A percentile compares a stretch with the other conserved stretches of the same genome.
Evolutionary conservation across 208 protist genomes (phyloP).

Genomic region (Hexamita inflata): DNA sequence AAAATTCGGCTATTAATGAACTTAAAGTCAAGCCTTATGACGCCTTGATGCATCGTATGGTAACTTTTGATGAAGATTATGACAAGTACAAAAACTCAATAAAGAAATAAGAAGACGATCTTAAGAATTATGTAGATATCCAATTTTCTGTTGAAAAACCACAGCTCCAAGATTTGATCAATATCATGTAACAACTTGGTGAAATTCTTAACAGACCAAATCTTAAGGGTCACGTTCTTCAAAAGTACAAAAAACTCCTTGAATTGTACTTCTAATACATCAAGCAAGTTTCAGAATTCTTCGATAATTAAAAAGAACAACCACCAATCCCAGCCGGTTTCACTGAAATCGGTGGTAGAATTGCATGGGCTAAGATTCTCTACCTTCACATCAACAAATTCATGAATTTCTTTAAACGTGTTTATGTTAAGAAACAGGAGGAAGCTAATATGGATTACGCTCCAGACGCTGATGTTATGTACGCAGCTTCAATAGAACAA

Average conservation of each 20-base stretch:
- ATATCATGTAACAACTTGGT: slow-evolving; percentile 72
- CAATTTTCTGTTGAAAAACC: slow-evolving; percentile 74
- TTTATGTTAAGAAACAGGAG: slow-evolving; percentile 2
- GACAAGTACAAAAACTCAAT: slow-evolving; percentile 75
- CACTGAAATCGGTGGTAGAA: neutral
- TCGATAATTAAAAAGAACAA: neutral
- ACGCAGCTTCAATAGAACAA: too few relatives aligned
- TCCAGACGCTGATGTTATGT: too few relatives aligned
- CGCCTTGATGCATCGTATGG: slow-evolving; percentile 72
- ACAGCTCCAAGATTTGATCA: slow-evolving; percentile 68
- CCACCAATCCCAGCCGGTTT: neutral
- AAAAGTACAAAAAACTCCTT: neutral
- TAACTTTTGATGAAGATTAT: slow-evolving; percentile 78
- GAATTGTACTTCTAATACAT: neutral
- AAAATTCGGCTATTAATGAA: slow-evolving; percentile 68
- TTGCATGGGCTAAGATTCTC: neutral
- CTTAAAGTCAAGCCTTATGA: slow-evolving; percentile 73
- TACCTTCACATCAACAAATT: neutral
- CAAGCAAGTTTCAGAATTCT: neutral
- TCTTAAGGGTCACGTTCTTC: neutral
- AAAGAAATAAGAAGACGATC: slow-evolving; percentile 70
- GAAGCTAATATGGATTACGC: too few relatives aligned
- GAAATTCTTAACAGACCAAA: slow-evolving; percentile 59
- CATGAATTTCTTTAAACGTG: neutral
- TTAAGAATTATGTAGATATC: slow-evolving; percentile 77